phyloP scores from a whole-genome alignment of 2,329 filamentous ascomycete genomes.

The Aspergillus japonicus region DNA sequence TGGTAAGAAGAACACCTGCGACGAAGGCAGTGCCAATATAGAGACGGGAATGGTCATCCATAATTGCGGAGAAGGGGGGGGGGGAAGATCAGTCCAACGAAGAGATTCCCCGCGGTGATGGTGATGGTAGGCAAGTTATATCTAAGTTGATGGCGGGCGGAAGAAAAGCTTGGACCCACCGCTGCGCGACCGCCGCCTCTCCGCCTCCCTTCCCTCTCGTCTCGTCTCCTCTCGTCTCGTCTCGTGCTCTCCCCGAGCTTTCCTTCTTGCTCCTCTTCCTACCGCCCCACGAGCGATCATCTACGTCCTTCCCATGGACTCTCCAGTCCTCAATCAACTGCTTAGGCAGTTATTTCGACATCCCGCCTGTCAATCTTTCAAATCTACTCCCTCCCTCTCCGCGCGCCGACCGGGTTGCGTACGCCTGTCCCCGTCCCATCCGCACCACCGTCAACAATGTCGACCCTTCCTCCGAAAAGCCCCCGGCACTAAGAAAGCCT shows the following conservation, averaged over 20 bases:
- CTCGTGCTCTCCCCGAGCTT: constrained; percentile 8
- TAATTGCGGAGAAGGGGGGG: constrained; percentile 12
- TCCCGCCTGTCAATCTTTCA: constrained; percentile 60
- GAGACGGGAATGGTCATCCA: constrained; percentile 40
- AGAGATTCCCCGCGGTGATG: background rate
- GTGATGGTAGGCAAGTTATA: background rate
- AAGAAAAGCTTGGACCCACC: constrained; percentile 41
- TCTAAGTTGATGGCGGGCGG: background rate
- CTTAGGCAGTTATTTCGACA: constrained; percentile 84
- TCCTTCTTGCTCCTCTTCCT: constrained; percentile 7
- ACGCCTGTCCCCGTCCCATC: constrained; percentile 19
- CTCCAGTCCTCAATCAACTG: constrained; percentile 71
- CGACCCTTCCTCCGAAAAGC: constrained; percentile 38
- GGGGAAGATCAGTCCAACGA: background rate
- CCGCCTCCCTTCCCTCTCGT: constrained; percentile 15
- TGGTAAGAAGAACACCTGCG: constrained; percentile 71
- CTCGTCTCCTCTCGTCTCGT: no score
- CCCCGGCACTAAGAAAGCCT: constrained; percentile 37
- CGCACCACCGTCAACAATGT: constrained; percentile 27
- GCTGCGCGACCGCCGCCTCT: constrained; percentile 5
- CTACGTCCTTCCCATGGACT: constrained; percentile 66
- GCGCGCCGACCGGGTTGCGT: constrained; percentile 21
- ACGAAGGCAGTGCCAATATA: constrained; percentile 71
- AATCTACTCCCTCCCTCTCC: constrained; percentile 35
- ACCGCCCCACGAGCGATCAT: background rate